Conservation (phyloP, 2,329 filamentous ascomycete species). For the Aspergillus sp. region DNA sequence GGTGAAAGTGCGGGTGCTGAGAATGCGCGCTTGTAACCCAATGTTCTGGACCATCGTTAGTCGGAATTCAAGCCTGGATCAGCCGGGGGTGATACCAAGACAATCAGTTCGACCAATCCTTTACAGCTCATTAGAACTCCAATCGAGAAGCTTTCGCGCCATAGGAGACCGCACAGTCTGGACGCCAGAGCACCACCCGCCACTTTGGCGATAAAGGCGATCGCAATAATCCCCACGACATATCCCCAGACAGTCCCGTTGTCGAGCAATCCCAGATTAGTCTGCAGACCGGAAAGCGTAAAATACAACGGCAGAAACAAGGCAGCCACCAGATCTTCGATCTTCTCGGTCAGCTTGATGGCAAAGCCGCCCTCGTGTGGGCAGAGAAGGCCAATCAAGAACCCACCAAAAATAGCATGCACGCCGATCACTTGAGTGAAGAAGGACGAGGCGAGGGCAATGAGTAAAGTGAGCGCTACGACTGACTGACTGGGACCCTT, state of each 20-base stretch:
- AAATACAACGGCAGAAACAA: constrained; percentile 90
- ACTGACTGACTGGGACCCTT: constrained; percentile 83
- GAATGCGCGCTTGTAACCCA: constrained; percentile 72
- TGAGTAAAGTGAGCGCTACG: constrained; percentile 71
- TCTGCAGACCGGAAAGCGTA: constrained; percentile 81
- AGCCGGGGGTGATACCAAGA: constrained; percentile 56
- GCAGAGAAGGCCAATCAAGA: constrained; percentile 81
- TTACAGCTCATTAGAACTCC: constrained; percentile 95
- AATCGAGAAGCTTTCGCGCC: constrained; percentile 84
- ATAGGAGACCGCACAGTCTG: constrained; percentile 66
- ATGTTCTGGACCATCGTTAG: constrained; percentile 54
- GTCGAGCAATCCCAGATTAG: constrained; percentile 76
- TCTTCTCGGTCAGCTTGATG: constrained; percentile 86
- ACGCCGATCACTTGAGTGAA: constrained; percentile 88
- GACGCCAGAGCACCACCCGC: constrained; percentile 75
- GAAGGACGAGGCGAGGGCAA: constrained; percentile 73
- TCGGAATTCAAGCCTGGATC: neutral
- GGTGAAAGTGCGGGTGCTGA: constrained; percentile 76
- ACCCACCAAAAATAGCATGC: constrained; percentile 90
- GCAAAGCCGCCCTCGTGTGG: constrained; percentile 85
- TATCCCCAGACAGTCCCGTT: constrained; percentile 83
- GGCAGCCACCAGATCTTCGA: constrained; percentile 81
- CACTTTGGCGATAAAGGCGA: constrained; percentile 82
- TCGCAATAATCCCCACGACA: constrained; percentile 70
- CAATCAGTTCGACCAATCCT: constrained; percentile 87